Base-by-base conservation (phyloP, 805 yeast species). In the Cyberlindnera mississippiensis region DNA sequence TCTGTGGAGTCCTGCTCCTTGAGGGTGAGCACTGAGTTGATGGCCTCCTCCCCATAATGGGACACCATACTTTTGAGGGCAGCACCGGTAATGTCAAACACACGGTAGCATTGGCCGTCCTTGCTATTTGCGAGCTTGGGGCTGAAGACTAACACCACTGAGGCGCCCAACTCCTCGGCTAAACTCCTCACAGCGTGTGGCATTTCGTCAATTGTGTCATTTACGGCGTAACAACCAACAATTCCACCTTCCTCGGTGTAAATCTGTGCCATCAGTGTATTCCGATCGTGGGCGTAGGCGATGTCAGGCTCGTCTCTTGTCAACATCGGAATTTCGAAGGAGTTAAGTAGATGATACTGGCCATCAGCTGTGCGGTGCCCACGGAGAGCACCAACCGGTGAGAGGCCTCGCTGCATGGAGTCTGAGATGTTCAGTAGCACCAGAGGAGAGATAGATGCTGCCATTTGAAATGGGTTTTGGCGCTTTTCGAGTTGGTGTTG, bases 371-470 rank as follows among this genome's bases (percentile, higher is more conserved):
- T n/a, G n/a, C n/a, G n/a, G n/a, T 2, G 41, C 35, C 3, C 52
- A 49, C 33, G 39, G 13, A 48, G 41, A 3, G 41, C 37, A 3
- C 52, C 52, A 33, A 42, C 28, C 13, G 14, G 28, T 6, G 47
- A 40, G 4, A 45, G 28, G 3, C 44, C 44, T 8, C 52, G 38
- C 37, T 42, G 42, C 0, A 38, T 16, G 6, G 52, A 45, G 37
- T 48, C 52, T 2, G 52, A 13, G 13, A 48, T 44, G 39, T 48
- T 48, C 9, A 48, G 41, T 5, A 48, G 46, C 8, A 48, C 52
- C 9, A 48, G 35, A 6, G 52, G 52, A 24, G 33, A 37, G 4
- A 48, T 15, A 1, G n/a, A 11, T 2, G 36, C 45, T n/a, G n/a
- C n/a, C n/a, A n/a, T n/a, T n/a, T n/a, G n/a, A n/a, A n/a, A n/a